A percentile compares a stretch with the other conserved stretches of the same genome.
These are phyloP conservation scores for Glarea lozoyensis DNA, from an alignment of 495 filamentous ascomycete species.

Conservation along the genomic window DNA sequence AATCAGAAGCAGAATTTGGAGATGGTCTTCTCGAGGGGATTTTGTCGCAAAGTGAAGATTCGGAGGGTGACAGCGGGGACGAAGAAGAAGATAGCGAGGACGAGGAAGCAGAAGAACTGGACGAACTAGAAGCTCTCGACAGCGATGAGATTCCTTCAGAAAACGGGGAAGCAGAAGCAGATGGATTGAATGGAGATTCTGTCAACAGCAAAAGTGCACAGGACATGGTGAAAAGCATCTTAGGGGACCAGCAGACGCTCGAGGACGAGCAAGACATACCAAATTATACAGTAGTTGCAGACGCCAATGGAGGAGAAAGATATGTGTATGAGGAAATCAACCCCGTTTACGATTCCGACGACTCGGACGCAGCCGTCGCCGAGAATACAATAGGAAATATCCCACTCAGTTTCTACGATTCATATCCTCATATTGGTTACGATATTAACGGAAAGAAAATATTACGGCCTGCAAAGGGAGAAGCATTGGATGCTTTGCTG, in stretches of 20 bases:
- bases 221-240: conserved; percentile 15
- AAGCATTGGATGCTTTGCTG: conserved; percentile 86
- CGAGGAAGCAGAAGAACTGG: conserved; percentile 37
- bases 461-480: conserved; percentile 87
- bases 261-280: conserved; percentile 33
- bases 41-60: conserved; percentile 46
- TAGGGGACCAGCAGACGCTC: conserved; percentile 23
- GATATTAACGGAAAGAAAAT: conserved; percentile 98
- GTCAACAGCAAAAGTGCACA: conserved; percentile 24
- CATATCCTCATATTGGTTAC: conserved; percentile 96
- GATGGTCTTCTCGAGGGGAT: conserved; percentile 54
- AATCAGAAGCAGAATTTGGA: conserved; percentile 59
- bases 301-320: conserved; percentile 43
- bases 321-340: conserved; percentile 78
- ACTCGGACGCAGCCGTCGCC: conserved; percentile 70
- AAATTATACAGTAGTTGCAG: conserved; percentile 50
- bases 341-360: conserved; percentile 91
- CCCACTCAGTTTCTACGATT: conserved; percentile 88
- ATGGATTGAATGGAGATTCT: conserved; percentile 15
- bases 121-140: conserved; percentile 38
- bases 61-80: conserved; percentile 33
- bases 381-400: conserved; percentile 94
- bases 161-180: conserved; percentile 27
- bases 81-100: conserved; percentile 34
- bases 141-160: conserved; percentile 53